Conservation (phyloP, 2,329 filamentous ascomycete species). For the Alternaria ventricosa region DNA sequence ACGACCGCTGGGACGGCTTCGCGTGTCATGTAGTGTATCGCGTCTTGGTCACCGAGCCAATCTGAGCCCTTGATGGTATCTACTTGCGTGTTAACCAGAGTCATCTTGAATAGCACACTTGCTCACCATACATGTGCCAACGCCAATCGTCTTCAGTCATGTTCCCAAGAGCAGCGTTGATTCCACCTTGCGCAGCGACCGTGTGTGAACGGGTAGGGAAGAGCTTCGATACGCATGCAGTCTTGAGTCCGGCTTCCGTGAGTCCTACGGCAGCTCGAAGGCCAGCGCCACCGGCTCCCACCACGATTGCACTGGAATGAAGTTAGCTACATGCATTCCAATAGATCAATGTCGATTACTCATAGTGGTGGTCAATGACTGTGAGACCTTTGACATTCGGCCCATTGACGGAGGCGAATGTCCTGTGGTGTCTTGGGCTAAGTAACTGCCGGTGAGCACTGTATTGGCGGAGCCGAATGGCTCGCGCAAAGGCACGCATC, state of each 20-base stretch:
- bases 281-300: constrained; percentile 66
- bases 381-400: constrained; percentile 28
- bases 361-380: constrained; percentile 46
- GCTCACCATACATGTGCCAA: constrained; percentile 67
- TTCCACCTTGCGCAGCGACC: constrained; percentile 71
- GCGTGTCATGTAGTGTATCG: constrained; percentile 66
- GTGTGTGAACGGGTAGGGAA: constrained; percentile 70
- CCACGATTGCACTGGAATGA: constrained; percentile 49
- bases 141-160: constrained; percentile 64
- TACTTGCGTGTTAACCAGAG: background rate
- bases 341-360: constrained; percentile 22
- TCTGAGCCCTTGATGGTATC: constrained; percentile 60
- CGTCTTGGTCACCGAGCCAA: constrained; percentile 66
- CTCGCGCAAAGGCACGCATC: constrained; percentile 36
- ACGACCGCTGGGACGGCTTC: constrained; percentile 62
- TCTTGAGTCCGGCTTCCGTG: constrained; percentile 69
- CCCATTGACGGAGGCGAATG: constrained; percentile 25
- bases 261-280: constrained; percentile 69
- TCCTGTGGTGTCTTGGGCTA: constrained; percentile 9
- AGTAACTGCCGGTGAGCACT: constrained; percentile 12
- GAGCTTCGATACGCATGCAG: constrained; percentile 69
- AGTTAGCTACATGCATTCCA: constrained; percentile 1
- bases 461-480: constrained; percentile 25
- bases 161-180: constrained; percentile 65
- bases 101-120: background rate